phyloP scores from a whole-genome alignment of 306 rosid species.

The Vigna reflexopilosa region DNA sequence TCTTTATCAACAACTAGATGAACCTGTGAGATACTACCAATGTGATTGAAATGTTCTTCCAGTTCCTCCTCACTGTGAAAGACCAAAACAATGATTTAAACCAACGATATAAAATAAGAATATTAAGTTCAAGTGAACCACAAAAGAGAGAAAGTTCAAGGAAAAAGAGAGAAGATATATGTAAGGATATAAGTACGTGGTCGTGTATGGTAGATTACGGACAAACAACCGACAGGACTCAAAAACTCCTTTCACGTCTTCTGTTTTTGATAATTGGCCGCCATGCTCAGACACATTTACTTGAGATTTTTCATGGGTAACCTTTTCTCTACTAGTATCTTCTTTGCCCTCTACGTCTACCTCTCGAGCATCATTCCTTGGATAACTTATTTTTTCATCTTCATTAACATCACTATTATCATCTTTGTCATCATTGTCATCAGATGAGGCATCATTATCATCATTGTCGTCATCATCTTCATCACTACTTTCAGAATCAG shows the following conservation, averaged over 20 bases:
- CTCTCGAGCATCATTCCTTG: conserved; percentile 43
- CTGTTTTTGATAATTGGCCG: conserved; percentile 43
- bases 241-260: conserved; percentile 58
- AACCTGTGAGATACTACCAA: conserved; percentile 74
- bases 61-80: conserved; percentile 83
- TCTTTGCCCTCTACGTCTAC: conserved; percentile 39
- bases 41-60: conserved; percentile 71
- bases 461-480: conserved; percentile 43
- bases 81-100: conserved; percentile 20
- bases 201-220: conserved; percentile 85
- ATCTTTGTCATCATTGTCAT: conserved; percentile 48
- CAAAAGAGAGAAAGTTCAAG: conserved; percentile 14
- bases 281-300: conserved; percentile 45
- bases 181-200: conserved; percentile 53
- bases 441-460: conserved; percentile 54
- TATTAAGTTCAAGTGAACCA: conserved; percentile 26
- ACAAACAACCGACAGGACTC: conserved; percentile 80
- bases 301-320: conserved; percentile 35
- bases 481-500: conserved; percentile 75
- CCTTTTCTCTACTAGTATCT: conserved; percentile 39
- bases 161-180: neutral
- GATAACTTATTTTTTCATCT: conserved; percentile 35
- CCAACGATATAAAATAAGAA: neutral
- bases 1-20: conserved; percentile 85
- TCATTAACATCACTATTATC: conserved; percentile 34